These are phyloP conservation scores for Phyllosticta citribraziliensis DNA, from an alignment of 2,329 filamentous ascomycete genomes.

Conservation along the genomic window DNA sequence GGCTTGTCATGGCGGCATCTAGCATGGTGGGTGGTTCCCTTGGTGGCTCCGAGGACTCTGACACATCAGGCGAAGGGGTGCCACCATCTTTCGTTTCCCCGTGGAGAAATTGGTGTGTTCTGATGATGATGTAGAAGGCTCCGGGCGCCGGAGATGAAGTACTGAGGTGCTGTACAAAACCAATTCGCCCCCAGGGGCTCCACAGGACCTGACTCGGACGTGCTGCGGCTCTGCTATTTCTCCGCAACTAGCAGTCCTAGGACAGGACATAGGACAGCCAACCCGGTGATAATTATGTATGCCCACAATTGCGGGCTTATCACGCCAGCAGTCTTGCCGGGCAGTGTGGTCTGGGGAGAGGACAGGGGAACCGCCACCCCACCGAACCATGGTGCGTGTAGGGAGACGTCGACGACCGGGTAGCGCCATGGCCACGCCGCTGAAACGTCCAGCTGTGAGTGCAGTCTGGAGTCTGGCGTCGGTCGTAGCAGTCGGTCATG, in stretches of 20 bases:
- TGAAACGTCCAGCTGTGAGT: not conserved
- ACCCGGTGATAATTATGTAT: not conserved
- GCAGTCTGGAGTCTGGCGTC: not conserved
- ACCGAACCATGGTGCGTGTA: not conserved
- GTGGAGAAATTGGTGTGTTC: not conserved
- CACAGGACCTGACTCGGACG: not conserved
- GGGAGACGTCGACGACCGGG: not conserved
- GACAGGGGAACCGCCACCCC: not conserved
- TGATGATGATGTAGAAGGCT: not conserved
- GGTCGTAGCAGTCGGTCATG: no score
- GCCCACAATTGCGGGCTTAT: not conserved
- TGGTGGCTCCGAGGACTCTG: not conserved
- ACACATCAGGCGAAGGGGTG: no score
- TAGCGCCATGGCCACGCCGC: not conserved
- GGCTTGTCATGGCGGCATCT: conserved; percentile 5
- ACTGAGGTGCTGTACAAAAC: not conserved
- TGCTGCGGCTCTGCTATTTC: not conserved
- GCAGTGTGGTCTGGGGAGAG: not conserved
- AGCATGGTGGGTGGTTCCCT: not conserved
- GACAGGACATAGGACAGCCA: not conserved
- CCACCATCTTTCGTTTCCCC: not conserved
- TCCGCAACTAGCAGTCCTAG: not conserved
- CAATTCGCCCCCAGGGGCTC: not conserved
- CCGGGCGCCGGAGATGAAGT: not conserved
- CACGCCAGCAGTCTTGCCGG: not conserved